Evolutionary conservation across 225 moss, liverwort and hornwort genomes (phyloP), one percentile per base, ranked within the genome.

Genomic region (Physcomitrellopsis africana): DNA sequence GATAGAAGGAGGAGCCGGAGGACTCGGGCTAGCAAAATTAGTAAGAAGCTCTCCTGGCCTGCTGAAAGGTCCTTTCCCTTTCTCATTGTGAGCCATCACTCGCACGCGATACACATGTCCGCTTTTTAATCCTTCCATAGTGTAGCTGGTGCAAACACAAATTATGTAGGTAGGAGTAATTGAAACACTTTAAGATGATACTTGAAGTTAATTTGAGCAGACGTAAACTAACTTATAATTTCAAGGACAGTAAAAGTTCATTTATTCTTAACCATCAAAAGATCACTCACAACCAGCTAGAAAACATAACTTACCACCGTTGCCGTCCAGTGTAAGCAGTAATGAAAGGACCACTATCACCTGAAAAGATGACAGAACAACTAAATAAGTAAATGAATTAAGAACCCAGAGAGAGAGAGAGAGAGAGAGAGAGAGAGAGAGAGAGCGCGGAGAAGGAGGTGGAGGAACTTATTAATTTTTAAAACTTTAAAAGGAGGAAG

Each of bases 21-120:
- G 79, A 76, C 81, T 65, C 19, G 85, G 85, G 17, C 73, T 69
- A 64, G 85, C 45, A 56, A 82, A 85, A 65, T 76, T 76, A 7
- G 81, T 85, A 13, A 73, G 76, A 58, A 82, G 79, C 69, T 72
- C 76, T 3, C 79, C 85, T 72, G 69, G 76, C 72, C 60, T 75
- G 55, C 85, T 85, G 23, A 79, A 79, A 6, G 37, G 53, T 2
- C 85, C 85, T 69, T 76, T 79, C 48, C 85, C 85, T 63, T 76
- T 68, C 63, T 82, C 65, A 76, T 85, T 85, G 44, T 82, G 73
- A 37, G 82, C 81, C 81, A 82, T 65, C 24, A 82, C 82, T 49
- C 82, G 79, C 53, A 85, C 82, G 37, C 82, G 81, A 59, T 85
- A 85, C 56, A 81, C 73, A 69, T 76, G 81, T 26, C 85, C 85